Evolutionary conservation across 257 asterid species (phyloP).

Genomic region (Euphrasia confusa): DNA sequence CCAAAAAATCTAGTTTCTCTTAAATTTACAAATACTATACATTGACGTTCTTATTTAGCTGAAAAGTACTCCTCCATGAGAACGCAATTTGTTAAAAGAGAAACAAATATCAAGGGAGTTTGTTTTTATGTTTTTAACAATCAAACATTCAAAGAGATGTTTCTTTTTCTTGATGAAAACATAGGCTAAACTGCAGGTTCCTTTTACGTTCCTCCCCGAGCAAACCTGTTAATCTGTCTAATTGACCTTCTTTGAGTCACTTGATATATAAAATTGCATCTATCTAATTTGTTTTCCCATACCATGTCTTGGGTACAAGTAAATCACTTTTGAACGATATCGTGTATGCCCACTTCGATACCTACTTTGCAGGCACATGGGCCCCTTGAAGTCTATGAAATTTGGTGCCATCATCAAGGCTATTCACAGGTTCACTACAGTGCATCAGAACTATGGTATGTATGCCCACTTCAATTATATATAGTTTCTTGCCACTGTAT

Average conservation of each 20-base stretch:
- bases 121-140: not conserved
- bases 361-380: slow-evolving; percentile 53
- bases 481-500: not conserved
- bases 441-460: slow-evolving; percentile 59
- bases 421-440: slow-evolving; percentile 71
- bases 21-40: not conserved
- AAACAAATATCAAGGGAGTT: not conserved
- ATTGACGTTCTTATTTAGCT: not conserved
- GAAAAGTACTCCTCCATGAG: not conserved
- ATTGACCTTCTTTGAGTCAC: not conserved
- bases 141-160: not conserved
- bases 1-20: not conserved
- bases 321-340: not conserved
- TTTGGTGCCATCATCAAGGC: slow-evolving; percentile 74
- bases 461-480: not conserved
- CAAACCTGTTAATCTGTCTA: not conserved
- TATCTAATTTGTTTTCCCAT: not conserved
- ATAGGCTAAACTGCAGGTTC: no score
- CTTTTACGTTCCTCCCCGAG: not conserved
- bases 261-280: not conserved
- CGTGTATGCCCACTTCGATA: no score
- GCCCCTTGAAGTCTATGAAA: slow-evolving; percentile 57
- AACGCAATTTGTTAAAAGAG: not conserved
- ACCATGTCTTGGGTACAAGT: not conserved
- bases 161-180: not conserved